phyloP scores from a whole-genome alignment of 768 basidiomycete species.

The Phallus indusiatus region DNA sequence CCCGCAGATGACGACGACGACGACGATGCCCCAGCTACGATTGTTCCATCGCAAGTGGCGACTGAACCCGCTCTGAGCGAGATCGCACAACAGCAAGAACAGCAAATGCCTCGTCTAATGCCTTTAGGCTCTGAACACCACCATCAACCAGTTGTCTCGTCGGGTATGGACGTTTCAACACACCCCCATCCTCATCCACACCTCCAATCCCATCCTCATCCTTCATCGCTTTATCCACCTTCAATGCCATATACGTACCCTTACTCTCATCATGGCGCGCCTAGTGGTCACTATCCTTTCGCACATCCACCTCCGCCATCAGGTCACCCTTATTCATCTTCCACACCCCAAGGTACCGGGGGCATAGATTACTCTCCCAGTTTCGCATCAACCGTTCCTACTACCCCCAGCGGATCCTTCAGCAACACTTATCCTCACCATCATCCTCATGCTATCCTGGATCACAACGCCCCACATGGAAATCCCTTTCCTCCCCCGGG shows the following conservation, averaged over 20 bases:
- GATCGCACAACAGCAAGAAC: neutral
- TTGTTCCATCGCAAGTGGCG: neutral
- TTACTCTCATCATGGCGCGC: neutral
- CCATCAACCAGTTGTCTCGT: neutral
- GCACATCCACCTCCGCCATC: neutral
- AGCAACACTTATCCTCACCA: neutral
- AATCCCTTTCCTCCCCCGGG: conserved; percentile 3
- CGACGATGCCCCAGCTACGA: neutral
- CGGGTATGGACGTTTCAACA: neutral
- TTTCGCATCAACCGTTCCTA: neutral
- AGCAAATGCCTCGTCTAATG: neutral
- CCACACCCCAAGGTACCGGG: neutral
- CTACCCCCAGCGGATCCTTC: neutral
- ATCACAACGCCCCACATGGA: conserved; percentile 5
- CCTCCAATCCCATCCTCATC: neutral
- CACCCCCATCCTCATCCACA: neutral
- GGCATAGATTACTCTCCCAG: neutral
- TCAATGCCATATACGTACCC: neutral
- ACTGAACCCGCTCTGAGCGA: neutral
- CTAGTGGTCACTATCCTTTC: neutral
- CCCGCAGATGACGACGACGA: neutral
- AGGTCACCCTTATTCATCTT: neutral
- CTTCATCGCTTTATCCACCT: neutral
- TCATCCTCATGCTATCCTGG: neutral
- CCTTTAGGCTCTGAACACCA: neutral